Evolutionary conservation across 345 rosid species (phyloP).

Genomic region (Xanthoceras sorbifolium): DNA sequence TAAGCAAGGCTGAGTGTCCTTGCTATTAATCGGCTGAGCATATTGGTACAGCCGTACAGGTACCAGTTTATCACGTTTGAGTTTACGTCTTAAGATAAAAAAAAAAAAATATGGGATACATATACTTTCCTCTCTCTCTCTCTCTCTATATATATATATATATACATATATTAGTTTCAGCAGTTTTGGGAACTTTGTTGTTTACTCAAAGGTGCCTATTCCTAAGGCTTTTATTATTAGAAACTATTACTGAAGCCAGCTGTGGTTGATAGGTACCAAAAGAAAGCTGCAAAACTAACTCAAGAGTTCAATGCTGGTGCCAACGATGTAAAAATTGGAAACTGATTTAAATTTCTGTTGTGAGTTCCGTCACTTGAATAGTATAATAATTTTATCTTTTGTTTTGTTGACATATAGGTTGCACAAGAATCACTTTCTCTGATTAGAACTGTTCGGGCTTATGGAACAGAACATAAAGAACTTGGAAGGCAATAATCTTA

Average conservation of each 20-base stretch:
- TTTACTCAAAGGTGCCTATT: neutral
- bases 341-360: slow-evolving; percentile 3
- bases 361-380: slow-evolving; percentile 8
- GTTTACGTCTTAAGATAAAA: neutral
- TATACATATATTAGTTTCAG: neutral
- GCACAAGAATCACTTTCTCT: slow-evolving; percentile 51
- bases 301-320: slow-evolving; percentile 52
- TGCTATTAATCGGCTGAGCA: neutral
- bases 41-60: neutral
- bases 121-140: too few relatives aligned
- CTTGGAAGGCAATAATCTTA: slow-evolving; percentile 43
- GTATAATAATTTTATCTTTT: slow-evolving; percentile 5
- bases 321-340: slow-evolving; percentile 36
- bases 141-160: neutral
- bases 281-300: slow-evolving; percentile 49
- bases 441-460: slow-evolving; percentile 45
- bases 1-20: neutral
- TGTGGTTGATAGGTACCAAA: slow-evolving; percentile 49
- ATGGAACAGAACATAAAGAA: slow-evolving; percentile 55
- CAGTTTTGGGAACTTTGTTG: neutral
- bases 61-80: neutral
- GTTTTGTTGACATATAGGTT: slow-evolving; percentile 35
- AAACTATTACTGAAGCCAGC: slow-evolving; percentile 1
- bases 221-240: neutral
- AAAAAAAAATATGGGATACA: too few relatives aligned